Evolutionary conservation across 176 grass and related monocot species (phyloP), one percentile per base, ranked within the genome.

Genomic region (Stipa capillata): DNA sequence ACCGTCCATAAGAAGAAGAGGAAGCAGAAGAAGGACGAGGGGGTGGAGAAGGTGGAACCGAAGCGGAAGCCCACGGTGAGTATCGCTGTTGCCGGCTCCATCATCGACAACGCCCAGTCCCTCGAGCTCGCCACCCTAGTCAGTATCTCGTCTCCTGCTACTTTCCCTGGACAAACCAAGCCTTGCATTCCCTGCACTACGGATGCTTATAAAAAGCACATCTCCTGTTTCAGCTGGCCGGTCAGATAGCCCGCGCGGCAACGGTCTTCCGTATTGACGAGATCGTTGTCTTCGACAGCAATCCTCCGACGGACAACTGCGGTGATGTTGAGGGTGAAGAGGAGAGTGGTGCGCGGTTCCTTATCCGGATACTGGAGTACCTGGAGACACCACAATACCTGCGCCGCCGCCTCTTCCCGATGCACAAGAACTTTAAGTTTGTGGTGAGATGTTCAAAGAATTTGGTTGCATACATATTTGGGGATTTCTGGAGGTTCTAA

Each of bases 301-400:
- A 50, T 24, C 69, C 76, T 6, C 0, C 70, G 3, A 35, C 0
- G 54, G 63, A 73, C 24, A 86, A 67, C 17, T 82, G 58, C 40
- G 48, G 56, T 12, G 41, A 57, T 7, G 81, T 5, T 1, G 81
- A 87, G 8, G 89, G 57, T 20, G 72, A 83, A 50, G 90, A 92
- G 85, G 90, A 92, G 85, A 89, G 60, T 20, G 87, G 95, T 20
- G 92, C 89, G 1, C 50, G 61, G 64, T 98, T 98, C 85, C 92
- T 98, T 78, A 81, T 90, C 31, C 93, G 77, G 73, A 87, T 94
- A 80, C 79, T 97, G 39, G 80, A 78, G 71, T 98, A 94, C 54
- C 37, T 94, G 72, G 95, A 98, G 54, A 98, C 95, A 7, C 95
- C 95, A 23, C 95, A 98, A 60, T 97, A 97, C 77, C 87, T 97